Percentiles rank a stretch among this genome's conserved stretches.
phyloP scores from a whole-genome alignment of 2,329 filamentous ascomycete species.

The Fusarium sp. region DNA sequence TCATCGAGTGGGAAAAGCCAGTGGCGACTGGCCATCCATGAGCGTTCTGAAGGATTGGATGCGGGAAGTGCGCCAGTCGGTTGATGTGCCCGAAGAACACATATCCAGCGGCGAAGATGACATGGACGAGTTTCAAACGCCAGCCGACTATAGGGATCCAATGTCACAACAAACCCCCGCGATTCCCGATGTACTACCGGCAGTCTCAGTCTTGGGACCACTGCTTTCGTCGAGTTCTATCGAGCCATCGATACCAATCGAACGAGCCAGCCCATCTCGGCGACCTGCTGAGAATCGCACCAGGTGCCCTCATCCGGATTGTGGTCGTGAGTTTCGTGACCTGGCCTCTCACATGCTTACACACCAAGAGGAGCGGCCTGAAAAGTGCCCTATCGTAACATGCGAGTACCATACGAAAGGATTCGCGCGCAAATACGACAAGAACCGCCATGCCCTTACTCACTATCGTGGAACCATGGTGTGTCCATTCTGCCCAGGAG shows the following conservation, averaged over 20 bases:
- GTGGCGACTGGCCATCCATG: slow-evolving; percentile 71
- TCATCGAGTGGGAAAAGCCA: slow-evolving; percentile 67
- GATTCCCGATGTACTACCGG: slow-evolving; percentile 32
- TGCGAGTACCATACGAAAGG: slow-evolving; percentile 96
- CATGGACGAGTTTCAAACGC: slow-evolving; percentile 55
- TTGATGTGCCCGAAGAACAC: slow-evolving; percentile 60
- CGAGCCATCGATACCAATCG: slow-evolving; percentile 46
- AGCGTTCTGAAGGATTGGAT: slow-evolving; percentile 71
- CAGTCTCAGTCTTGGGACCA: slow-evolving; percentile 25
- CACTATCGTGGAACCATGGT: slow-evolving; percentile 99
- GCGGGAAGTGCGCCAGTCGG: slow-evolving; percentile 68
- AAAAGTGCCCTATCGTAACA: slow-evolving; percentile 93
- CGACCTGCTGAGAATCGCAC: slow-evolving; percentile 59
- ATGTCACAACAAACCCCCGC: slow-evolving; percentile 27
- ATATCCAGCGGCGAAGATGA: slow-evolving; percentile 67
- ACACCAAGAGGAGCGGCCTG: slow-evolving; percentile 91
- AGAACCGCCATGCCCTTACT: slow-evolving; percentile 94
- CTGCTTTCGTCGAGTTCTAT: slow-evolving; percentile 37
- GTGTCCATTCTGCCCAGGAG: slow-evolving; percentile 93
- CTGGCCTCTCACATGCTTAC: slow-evolving; percentile 94
- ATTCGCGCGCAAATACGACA: slow-evolving; percentile 97
- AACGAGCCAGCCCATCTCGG: slow-evolving; percentile 50
- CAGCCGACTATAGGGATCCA: slow-evolving; percentile 31
- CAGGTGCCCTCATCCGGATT: slow-evolving; percentile 69
- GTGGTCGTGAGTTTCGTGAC: slow-evolving; percentile 72